Base-by-base conservation (phyloP, 805 yeast genomes). In the Ascoidea rubescens region DNA sequence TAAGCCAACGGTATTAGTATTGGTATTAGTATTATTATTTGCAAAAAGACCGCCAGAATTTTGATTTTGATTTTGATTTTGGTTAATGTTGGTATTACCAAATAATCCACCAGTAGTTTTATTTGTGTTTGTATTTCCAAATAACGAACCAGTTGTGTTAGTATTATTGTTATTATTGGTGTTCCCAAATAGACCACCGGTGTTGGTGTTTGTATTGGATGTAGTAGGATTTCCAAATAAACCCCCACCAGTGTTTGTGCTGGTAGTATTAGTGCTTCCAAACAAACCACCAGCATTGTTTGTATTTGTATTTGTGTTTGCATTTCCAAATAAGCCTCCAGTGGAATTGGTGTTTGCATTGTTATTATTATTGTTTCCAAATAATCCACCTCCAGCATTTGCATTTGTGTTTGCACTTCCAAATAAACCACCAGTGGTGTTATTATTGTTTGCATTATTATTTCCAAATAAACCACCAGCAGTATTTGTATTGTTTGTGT, bases 311-410 rank as follows among this genome's bases (percentile, higher is more conserved):
- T 62, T 59, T 53, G 70, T 63, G 51, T 66, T 67, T 43, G 64
- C 60, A 44, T 46, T 53, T 16, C 79, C 79, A 59, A 76, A 77
- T 43, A 68, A 60, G 4, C 73, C 71, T 32, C 68, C 71, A 31
- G 64, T 64, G 6, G 66, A 57, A 16, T 54, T 59, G 16, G 57
- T 54, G 51, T 21, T 21, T 21, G 54, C 56, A 51, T 56, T 55
- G 31, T 60, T 63, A 30, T 59, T 60, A 28, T 64, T 58, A 21
- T 21, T 21, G 16, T 64, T 58, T 21, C 74, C 73, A 55, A 69
- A 69, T 31, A 69, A 58, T 4, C 67, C 65, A 14, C 70, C 70
- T 7, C 67, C 62, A 31, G 65, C 60, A 5, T 65, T 53, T 37
- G 61, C 55, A 43, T 59, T 57, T 45, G 56, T 64, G 50, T 67